Base-by-base conservation (phyloP, 176 grass and related monocot species). In the Aegilops bicornis region DNA sequence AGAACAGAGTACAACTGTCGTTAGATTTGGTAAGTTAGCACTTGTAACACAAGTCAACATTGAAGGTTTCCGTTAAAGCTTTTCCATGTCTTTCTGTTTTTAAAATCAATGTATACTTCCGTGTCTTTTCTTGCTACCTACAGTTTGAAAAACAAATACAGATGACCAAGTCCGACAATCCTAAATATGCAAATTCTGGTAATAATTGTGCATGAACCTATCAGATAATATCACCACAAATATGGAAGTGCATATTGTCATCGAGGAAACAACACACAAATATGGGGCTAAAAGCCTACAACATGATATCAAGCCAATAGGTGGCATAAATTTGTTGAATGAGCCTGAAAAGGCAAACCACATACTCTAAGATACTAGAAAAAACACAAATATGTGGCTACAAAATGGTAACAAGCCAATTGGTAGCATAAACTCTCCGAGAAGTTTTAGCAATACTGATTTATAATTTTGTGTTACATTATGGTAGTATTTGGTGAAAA, bases 281-380 rank as follows among this genome's bases (percentile, higher is more conserved):
- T 76, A 82, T 76, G 45, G 58, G 60, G 70, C 19, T 78, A 68
- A 30, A 27, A 65, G 63, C 61, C 45, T 76, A 81, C 14, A 52
- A 15, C 40, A 37, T 65, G 56, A 79, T 54, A 31, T 56, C 31
- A 89, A 76, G 33, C 23, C 25, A 81, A 86, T 69, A 45, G 1
- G 37, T 86, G 22, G 45, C n/a, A 75, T 70, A 72, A 60, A 86
- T 90, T 40, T 86, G 40, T 23, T 77, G 24, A 17, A 80, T 33
- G 43, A 50, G 32, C 29, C 78, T 64, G 17, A 82, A 75, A 73
- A 36, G 8, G 69, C 50, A 64, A 35, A 43, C 8, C 24, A 47
- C 77, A 58, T 54, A 45, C 7, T 76, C 71, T 43, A 73, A 73
- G 70, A 73, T 73, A 42, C 50, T 54, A 54, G 16, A 54, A 54